A percentile compares a stretch with the other conserved stretches of the same genome.
phyloP scores from a whole-genome alignment of 495 filamentous ascomycete species.

The Amorphotheca resinae region DNA sequence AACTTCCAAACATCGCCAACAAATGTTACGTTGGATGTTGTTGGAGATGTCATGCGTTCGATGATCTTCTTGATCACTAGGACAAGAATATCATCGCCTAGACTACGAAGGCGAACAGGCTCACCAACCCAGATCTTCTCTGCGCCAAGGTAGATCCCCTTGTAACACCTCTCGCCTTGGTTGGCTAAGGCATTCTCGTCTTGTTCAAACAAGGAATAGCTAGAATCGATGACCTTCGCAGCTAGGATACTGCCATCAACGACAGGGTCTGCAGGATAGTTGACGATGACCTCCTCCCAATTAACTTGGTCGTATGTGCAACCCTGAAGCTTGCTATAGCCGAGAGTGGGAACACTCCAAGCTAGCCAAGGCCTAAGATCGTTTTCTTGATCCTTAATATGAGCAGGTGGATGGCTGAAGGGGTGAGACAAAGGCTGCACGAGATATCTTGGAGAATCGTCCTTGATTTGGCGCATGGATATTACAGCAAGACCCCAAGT shows the following conservation, averaged over 20 bases:
- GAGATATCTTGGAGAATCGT: slow-evolving; percentile 26
- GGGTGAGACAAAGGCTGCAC: slow-evolving; percentile 44
- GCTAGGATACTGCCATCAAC: slow-evolving; percentile 51
- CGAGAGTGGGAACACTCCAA: slow-evolving; percentile 41
- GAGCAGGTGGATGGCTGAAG: slow-evolving; percentile 21
- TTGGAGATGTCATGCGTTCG: slow-evolving; percentile 13
- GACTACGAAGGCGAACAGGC: slow-evolving; percentile 31
- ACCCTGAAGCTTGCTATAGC: slow-evolving; percentile 17
- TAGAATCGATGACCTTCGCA: slow-evolving; percentile 42
- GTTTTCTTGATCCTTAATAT: slow-evolving; percentile 27
- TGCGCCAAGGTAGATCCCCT: slow-evolving; percentile 48
- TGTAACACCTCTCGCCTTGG: slow-evolving; percentile 24
- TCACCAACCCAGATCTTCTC: slow-evolving; percentile 53
- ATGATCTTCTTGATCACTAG: slow-evolving; percentile 35
- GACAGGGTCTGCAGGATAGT: slow-evolving; percentile 28
- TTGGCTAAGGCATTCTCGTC: slow-evolving; percentile 25
- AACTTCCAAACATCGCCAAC: slow-evolving; percentile 39
- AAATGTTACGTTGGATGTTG: slow-evolving; percentile 8
- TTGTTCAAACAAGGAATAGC: slow-evolving; percentile 40
- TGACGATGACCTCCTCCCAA: slow-evolving; percentile 34
- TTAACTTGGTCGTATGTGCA: slow-evolving; percentile 35
- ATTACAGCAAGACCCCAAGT: slow-evolving; percentile 48
- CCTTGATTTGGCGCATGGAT: slow-evolving; percentile 21
- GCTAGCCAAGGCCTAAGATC: slow-evolving; percentile 47
- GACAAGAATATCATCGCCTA: slow-evolving; percentile 24